Evolutionary conservation across 176 grass and related monocot genomes (phyloP), one percentile per base, ranked within the genome.

Genomic region (Oryza rufipogon): DNA sequence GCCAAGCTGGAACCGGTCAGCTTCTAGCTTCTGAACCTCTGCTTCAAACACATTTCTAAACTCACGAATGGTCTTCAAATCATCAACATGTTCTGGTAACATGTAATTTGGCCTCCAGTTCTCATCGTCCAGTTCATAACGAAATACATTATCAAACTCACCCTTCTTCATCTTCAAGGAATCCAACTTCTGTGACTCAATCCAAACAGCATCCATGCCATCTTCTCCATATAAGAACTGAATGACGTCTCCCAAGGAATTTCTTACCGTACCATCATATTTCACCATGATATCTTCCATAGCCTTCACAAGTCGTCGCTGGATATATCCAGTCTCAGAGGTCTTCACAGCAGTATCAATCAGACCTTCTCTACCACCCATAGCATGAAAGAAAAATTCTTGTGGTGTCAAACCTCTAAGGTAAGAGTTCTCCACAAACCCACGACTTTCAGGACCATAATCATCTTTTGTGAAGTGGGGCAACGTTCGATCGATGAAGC

Each of bases 231-330:
- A 98, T 56, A 98, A 83, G 73, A 98, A 98, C 75, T 98, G 96
- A 76, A 98, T 98, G 56, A 94, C 93, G 83, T 98, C 96, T 16
- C 96, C 96, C 10, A 98, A 70, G n/a, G 96, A 98, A 68, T 98
- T 98, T 81, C 96, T 90, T 33, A 98, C 96, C 47, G 96, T 98
- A 15, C 93, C 93, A 80, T 98, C 96, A 81, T 98, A 98, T 77
- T 98, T 98, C 11, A 98, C 96, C 93, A 98, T 98, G 9, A 98
- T 98, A 83, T 98, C 96, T 78, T 98, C 96, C 96, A 98, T 98
- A 87, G 96, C 96, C 74, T 98, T 98, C 64, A 98, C 96, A 70
- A 98, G 93, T 32, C 96, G 82, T 12, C 96, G 79, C 44, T 98
- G 96, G 52, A 98, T 98, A 76, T 98, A 98, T 17, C 96, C 96